A percentile compares a stretch with the other conserved stretches of the same genome.
Evolutionary conservation across 164 flowering plant genomes (phyloP).

Genomic region (Vitis rupestris): DNA sequence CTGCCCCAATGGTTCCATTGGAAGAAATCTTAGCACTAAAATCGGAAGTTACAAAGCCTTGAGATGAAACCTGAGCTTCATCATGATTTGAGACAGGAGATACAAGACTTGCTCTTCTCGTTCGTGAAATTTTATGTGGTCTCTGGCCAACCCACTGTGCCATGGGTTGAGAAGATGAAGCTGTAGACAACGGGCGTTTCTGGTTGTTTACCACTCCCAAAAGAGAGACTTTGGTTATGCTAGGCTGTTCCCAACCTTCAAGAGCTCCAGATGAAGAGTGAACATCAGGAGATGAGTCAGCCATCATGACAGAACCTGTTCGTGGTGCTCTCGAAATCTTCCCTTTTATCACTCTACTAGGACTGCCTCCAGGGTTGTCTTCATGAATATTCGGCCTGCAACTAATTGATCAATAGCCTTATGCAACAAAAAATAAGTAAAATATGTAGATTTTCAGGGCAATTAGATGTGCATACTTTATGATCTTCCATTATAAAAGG

Average conservation of each 20-base stretch:
- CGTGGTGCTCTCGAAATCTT: slow-evolving; percentile 34
- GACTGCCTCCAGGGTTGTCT: slow-evolving; percentile 9
- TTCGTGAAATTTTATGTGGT: slow-evolving; percentile 30
- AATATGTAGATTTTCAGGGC: neutral
- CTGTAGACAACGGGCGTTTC: slow-evolving; percentile 13
- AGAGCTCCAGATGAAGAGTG: slow-evolving; percentile 24
- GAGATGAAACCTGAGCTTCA: slow-evolving; percentile 20
- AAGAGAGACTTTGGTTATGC: slow-evolving; percentile 15
- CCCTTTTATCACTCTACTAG: slow-evolving; percentile 21
- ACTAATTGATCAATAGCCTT: neutral
- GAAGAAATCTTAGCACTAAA: slow-evolving; percentile 11
- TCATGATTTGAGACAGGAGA: slow-evolving; percentile 26
- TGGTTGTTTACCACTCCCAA: slow-evolving; percentile 17
- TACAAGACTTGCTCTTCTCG: slow-evolving; percentile 24
- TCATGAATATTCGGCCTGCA: slow-evolving; percentile 21
- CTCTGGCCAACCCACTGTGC: slow-evolving; percentile 41
- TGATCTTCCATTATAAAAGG: no score
- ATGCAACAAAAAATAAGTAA: neutral
- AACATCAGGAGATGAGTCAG: slow-evolving; percentile 28
- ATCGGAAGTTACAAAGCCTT: slow-evolving; percentile 20
- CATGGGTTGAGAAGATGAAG: slow-evolving; percentile 30
- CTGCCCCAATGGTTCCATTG: slow-evolving; percentile 13
- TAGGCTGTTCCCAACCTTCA: slow-evolving; percentile 28
- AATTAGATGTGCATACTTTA: neutral
- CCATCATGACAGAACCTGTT: slow-evolving; percentile 26